These are phyloP conservation scores for Leccinum olivaceopallidum DNA, from an alignment of 768 basidiomycete genomes.

Conservation along the genomic window DNA sequence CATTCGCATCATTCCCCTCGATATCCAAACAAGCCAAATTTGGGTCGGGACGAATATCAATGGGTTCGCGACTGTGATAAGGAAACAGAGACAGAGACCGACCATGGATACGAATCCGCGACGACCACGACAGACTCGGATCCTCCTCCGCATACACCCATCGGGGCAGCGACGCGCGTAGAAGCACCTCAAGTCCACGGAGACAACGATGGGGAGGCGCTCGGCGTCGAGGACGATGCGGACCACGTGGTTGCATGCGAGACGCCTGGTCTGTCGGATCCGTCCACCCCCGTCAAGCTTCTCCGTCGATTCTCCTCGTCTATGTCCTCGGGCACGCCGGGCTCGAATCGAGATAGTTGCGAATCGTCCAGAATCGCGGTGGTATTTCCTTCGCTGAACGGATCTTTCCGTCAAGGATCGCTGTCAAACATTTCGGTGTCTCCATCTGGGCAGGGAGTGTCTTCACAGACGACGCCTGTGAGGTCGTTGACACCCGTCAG, in stretches of 20 bases:
- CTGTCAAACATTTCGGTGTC: neutral
- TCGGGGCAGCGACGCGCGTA: conserved; percentile 15
- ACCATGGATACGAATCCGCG: conserved; percentile 29
- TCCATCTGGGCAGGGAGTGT: conserved; percentile 2
- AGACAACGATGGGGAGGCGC: conserved; percentile 15
- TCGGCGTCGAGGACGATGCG: conserved; percentile 11
- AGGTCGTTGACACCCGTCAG: conserved; percentile 9
- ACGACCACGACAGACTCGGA: conserved; percentile 33
- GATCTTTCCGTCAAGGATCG: conserved; percentile 22
- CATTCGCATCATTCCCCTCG: conserved; percentile 4
- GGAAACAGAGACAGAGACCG: conserved; percentile 20
- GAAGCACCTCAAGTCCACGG: conserved; percentile 12
- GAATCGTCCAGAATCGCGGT: conserved; percentile 17
- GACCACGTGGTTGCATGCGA: conserved; percentile 2
- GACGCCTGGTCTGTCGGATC: conserved; percentile 13
- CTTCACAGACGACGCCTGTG: conserved; percentile 17
- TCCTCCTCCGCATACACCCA: conserved; percentile 28
- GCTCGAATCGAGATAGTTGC: neutral
- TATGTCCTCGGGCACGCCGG: neutral
- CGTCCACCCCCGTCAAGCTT: conserved; percentile 19
- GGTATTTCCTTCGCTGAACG: conserved; percentile 29
- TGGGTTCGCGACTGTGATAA: conserved; percentile 20
- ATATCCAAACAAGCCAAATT: conserved; percentile 3
- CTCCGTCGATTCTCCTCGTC: conserved; percentile 14
- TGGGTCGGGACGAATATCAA: conserved; percentile 8